phyloP scores from a whole-genome alignment of 306 rosid genomes.

The Lablab purpureus region DNA sequence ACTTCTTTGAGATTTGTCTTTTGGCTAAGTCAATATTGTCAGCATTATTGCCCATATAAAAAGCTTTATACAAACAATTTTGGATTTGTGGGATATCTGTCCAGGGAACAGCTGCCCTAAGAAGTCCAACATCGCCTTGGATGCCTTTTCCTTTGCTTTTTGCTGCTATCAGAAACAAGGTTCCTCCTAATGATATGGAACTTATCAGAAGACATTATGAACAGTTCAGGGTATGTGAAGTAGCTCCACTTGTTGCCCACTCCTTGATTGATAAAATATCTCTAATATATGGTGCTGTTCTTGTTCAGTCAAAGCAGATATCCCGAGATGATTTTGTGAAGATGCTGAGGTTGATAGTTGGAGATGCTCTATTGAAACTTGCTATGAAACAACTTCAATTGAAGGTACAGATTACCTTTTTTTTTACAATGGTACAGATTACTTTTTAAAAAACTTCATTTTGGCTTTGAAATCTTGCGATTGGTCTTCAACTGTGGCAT shows the following conservation, averaged over 20 bases:
- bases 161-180: conserved; percentile 62
- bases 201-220: conserved; percentile 55
- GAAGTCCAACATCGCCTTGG: conserved; percentile 78
- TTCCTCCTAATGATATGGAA: conserved; percentile 60
- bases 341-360: conserved; percentile 74
- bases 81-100: not conserved
- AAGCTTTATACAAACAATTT: too few species aligned
- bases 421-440: not conserved
- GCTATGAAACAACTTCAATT: conserved; percentile 61
- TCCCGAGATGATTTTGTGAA: conserved; percentile 71
- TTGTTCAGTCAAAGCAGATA: conserved; percentile 67
- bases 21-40: not conserved
- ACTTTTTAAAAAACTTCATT: not conserved
- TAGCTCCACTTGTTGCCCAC: conserved; percentile 6
- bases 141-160: conserved; percentile 81
- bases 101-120: conserved; percentile 54
- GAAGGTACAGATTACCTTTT: conserved; percentile 52
- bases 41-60: not conserved
- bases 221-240: conserved; percentile 61
- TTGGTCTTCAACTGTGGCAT: not conserved
- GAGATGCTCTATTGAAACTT: conserved; percentile 74
- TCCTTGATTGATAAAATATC: conserved; percentile 29
- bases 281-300: not conserved
- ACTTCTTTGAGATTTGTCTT: conserved; percentile 20
- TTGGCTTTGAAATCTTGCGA: not conserved